Base-by-base conservation (phyloP, 2,329 filamentous ascomycete genomes). In the Penicillium sp. region DNA sequence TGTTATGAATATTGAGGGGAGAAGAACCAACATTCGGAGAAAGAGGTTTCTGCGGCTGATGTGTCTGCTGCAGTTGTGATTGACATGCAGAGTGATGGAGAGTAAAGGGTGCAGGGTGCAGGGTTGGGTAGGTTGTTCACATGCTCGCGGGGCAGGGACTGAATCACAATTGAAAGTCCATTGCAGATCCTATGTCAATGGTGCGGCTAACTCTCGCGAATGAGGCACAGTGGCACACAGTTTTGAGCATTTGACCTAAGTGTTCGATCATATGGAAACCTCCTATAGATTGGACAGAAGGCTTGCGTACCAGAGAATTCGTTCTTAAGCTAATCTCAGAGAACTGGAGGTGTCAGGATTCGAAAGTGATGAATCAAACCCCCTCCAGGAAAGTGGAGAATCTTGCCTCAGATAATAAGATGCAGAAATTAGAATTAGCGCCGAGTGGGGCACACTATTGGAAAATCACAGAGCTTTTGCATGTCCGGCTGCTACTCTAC, bases 141-240 rank as follows among this genome's bases (percentile, higher is more conserved):
- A 23, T 43, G 12, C 41, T 24, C 18, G 18, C 18, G 24, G 3
- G 41, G 18, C 15, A 28, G 23, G 16, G 15, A 47, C 38, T 10
- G 33, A 36, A 16, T 36, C 33, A 36, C 6, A n/a, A 7, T 18
- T 24, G 31, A 23, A n/a, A 26, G 23, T 41, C 18, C 45, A 38
- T 16, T 36, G 45, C 45, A 47, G 36, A 47, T 47, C 45, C 15
- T 4, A 41, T 13, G 9, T 16, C 47, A 49, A 36, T 49, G 43
- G 41, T 36, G 38, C 26, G 7, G 10, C 21, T 10, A 39, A 24
- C 45, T 6, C 36, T 16, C 36, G 45, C 18, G 33, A 47, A 45
- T 29, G 43, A 45, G n/a, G 28, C 43, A 33, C 38, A 36, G 18
- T n/a, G 6, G 38, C 38, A 21, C 38, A 24, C 38, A 23, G 23